Conservation (phyloP, 768 basidiomycete genomes). For the Naganishia kalamii region DNA sequence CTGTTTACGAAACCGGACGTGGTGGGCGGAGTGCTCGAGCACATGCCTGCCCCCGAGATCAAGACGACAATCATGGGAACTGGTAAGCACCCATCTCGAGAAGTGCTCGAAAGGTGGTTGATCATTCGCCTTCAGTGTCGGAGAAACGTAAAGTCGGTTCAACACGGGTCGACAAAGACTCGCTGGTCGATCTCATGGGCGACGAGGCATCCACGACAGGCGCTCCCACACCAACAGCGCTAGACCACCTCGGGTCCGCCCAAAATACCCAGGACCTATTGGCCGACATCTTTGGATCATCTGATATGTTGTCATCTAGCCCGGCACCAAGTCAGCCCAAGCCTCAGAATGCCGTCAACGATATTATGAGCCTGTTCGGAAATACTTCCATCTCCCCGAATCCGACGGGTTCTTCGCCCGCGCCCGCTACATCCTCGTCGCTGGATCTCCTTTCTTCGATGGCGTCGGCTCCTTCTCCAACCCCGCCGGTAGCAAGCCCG, state of each 20-base stretch:
- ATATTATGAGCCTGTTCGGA: conserved; percentile 83
- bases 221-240: conserved; percentile 48
- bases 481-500: not conserved
- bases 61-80: conserved; percentile 94
- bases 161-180: conserved; percentile 66
- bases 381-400: conserved; percentile 38
- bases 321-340: conserved; percentile 46
- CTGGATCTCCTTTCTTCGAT: conserved; percentile 36
- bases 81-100: conserved; percentile 53
- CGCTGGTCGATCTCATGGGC: conserved; percentile 68
- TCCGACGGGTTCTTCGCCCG: conserved; percentile 19
- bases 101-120: not conserved
- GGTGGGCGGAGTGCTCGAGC: conserved; percentile 74
- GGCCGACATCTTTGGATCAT: conserved; percentile 78
- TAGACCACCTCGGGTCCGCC: conserved; percentile 45
- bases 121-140: conserved; percentile 57
- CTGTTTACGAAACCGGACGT: conserved; percentile 53
- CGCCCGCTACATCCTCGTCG: not conserved
- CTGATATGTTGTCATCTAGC: conserved; percentile 42
- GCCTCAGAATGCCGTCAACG: conserved; percentile 62
- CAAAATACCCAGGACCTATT: conserved; percentile 75
- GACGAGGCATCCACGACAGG: conserved; percentile 58
- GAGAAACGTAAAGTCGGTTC: conserved; percentile 96
- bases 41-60: conserved; percentile 98
- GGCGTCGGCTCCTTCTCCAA: conserved; percentile 24